Base-by-base conservation (phyloP, 768 basidiomycete species). In the Pluteus cervinus region DNA sequence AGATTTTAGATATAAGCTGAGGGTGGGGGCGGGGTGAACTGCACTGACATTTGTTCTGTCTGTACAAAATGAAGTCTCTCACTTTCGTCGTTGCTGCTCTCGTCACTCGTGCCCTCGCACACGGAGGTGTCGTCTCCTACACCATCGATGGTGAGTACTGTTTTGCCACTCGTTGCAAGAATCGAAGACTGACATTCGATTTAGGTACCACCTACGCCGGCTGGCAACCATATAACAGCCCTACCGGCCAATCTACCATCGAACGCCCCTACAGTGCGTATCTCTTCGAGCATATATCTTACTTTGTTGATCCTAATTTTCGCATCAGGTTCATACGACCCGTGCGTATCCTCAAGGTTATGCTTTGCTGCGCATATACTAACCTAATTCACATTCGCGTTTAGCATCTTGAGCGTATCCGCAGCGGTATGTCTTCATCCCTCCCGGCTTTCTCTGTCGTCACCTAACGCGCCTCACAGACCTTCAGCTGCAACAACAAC, bases 81-180 rank as follows among this genome's bases (percentile, higher is more conserved):
- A 46, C 51, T 38, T 44, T 57, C 33, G 33, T 60, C 22, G 49
- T 47, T 21, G 54, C 57, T 36, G 49, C 57, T 43, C 39, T 60
- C 40, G 49, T 60, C 16, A 44, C 52, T 17, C 53, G 57, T 46
- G 60, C 42, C 18, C 49, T 51, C 39, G 61, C 61, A n/a, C 61
- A 64, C 43, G 61, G 61, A 39, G 60, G 62, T 48, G 62, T 64
- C 23, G 58, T 54, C 36, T 58, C 58, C 29, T 64, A 62, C 43
- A 48, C 54, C 14, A 60, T 61, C 45, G 54, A 53, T 10, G 56
- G 59, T 55, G 37, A 30, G 54, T 41, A 15, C 17, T 37, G 32
- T 4, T 16, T 18, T 28, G 24, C 24, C 16, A 28, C 36, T 20
- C 10, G 7, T n/a, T 18, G 18, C 16, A n/a, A 24, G 25, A 21